Conservation (phyloP, 2,329 filamentous ascomycete species). For the Xylaria sp. region DNA sequence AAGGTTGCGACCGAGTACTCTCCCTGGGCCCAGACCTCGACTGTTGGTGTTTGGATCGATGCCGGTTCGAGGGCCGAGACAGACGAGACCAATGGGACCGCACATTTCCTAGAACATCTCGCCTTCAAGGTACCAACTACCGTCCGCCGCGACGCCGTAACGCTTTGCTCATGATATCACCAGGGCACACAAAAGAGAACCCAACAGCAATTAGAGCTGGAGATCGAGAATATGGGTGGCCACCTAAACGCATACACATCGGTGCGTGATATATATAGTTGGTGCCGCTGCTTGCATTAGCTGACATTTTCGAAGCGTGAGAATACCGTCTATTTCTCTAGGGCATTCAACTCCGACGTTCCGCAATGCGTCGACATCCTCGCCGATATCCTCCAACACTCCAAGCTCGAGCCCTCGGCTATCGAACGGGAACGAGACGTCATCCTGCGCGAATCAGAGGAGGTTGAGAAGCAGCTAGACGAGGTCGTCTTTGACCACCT, state of each 20-base stretch:
- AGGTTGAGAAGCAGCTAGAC: constrained; percentile 99
- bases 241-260: constrained; percentile 99
- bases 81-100: constrained; percentile 97
- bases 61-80: constrained; percentile 98
- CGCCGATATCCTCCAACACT: constrained; percentile 98
- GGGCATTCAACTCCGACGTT: constrained; percentile 97
- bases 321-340: constrained; percentile 99
- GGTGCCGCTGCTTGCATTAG: background rate
- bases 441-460: constrained; percentile 97
- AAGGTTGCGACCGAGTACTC: constrained; percentile 98
- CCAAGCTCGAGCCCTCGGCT: constrained; percentile 88
- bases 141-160: constrained; percentile 1
- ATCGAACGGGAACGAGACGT: constrained; percentile 98
- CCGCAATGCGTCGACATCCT: constrained; percentile 97
- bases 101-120: constrained; percentile 99
- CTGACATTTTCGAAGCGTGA: constrained; percentile 67
- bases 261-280: constrained; percentile 60
- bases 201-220: constrained; percentile 96
- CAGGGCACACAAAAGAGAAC: constrained; percentile 92
- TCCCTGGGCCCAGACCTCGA: constrained; percentile 96
- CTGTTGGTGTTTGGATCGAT: constrained; percentile 99
- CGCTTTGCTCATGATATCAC: constrained; percentile 20
- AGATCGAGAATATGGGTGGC: constrained; percentile 99
- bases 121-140: constrained; percentile 85
- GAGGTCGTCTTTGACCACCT: constrained; percentile 99